Conservation (phyloP, 1,284 basidiomycete genomes). For the Wolfiporia cocos region DNA sequence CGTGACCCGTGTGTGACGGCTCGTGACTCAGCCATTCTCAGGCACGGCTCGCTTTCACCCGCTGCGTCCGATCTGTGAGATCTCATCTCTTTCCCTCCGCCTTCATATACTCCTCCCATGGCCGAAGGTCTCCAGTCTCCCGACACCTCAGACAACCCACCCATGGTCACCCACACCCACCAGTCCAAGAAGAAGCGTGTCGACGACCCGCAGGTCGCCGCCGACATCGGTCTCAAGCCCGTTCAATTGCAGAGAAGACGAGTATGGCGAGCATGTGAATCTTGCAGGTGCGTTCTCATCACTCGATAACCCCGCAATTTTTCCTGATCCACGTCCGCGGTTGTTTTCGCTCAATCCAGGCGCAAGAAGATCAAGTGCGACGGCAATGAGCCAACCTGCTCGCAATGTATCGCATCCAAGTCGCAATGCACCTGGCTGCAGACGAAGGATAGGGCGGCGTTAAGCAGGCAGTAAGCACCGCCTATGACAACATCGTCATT, state of each 20-base stretch:
- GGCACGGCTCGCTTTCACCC: conserved; percentile 7
- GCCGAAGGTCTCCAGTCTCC: conserved; percentile 44
- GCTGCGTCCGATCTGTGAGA: conserved; percentile 9
- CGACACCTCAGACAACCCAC: conserved; percentile 32
- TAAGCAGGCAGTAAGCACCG: conserved; percentile 72
- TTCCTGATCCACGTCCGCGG: conserved; percentile 2
- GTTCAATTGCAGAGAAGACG: conserved; percentile 68
- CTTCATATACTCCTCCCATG: conserved; percentile 37
- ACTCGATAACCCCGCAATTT: conserved; percentile 1
- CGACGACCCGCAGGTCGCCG: conserved; percentile 47
- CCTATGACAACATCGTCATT: conserved; percentile 7
- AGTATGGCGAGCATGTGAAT: conserved; percentile 81
- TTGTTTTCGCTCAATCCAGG: conserved; percentile 31
- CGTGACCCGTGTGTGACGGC: background rate
- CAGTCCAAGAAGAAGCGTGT: conserved; percentile 64
- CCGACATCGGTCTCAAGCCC: conserved; percentile 60
- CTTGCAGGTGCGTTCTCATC: conserved; percentile 58
- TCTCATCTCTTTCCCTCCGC: conserved; percentile 9
- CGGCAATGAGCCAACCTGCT: conserved; percentile 78
- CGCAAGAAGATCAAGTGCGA: conserved; percentile 89
- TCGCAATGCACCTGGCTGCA: conserved; percentile 81
- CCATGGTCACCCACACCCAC: conserved; percentile 38
- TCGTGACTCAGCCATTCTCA: conserved; percentile 7
- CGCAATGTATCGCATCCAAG: conserved; percentile 66
- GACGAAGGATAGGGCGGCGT: conserved; percentile 79